Base-by-base conservation (phyloP, 2,329 filamentous ascomycete genomes). In the Juglanconis sp. region DNA sequence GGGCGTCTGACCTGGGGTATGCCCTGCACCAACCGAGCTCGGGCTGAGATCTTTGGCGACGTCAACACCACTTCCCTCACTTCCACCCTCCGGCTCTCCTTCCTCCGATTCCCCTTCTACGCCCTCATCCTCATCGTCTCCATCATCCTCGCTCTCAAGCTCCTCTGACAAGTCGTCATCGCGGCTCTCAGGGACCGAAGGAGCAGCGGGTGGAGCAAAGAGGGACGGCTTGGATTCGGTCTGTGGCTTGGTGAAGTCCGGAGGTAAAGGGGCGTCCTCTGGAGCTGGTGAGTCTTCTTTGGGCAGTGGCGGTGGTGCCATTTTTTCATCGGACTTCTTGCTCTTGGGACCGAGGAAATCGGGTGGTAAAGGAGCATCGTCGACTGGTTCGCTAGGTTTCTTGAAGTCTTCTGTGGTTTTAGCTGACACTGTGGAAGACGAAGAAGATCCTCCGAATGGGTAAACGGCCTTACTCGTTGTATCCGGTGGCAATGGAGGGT, bases 1-100 rank as follows among this genome's bases (percentile, higher is more conserved):
- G 1, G 84, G 82, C 0, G 83, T 85, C 60, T 81, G 76, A 34
- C 81, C 77, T 60, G 81, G 77, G 13, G 81, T 81, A 42, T 77
- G 76, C 40, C 75, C 75, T 15, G 74, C 66, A 42, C 74, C 75
- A 56, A 74, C 74, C 13, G 78, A 77, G 6, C 73, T 77, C 24
- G 82, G 83, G 65, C 82, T 87, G 11, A 87, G 72, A 53, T 88
- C 85, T 67, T 87, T 84, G n/a, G 80, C 80, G 50, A 88, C 81
- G 69, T 88, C 86, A 53, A 88, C 78, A 31, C 85, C 86, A 63
- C 86, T 88, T 13, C 85, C 86, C 67, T 85, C 81, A 51, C 73
- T 78, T 1, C 62, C 73, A 8, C 62, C 72, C 7, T 84, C 83
- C 0, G 76, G 80, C 6, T 69, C 79, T 42, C 76, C 76, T 35